Percentiles rank a stretch among this genome's conserved stretches.
Conservation (phyloP, 352 stramenopile species). For the Pythium angustatum region DNA sequence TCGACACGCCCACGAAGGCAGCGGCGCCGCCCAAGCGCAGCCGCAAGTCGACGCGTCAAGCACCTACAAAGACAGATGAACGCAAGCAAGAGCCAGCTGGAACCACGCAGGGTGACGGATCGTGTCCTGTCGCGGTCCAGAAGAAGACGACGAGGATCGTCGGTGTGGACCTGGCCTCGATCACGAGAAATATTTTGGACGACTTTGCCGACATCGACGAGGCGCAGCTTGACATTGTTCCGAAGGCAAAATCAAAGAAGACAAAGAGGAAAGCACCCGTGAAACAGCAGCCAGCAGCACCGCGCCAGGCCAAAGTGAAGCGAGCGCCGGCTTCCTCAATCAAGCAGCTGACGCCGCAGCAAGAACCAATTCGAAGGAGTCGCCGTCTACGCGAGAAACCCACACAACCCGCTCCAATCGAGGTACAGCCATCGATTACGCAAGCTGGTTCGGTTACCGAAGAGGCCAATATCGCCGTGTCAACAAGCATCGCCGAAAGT, state of each 20-base stretch:
- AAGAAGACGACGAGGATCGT: conserved; percentile 16
- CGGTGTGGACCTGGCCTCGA: neutral
- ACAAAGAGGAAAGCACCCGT: neutral
- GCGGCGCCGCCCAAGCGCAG: conserved; percentile 43
- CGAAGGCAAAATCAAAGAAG: neutral
- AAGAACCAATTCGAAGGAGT: conserved; percentile 10
- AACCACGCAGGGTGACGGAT: neutral
- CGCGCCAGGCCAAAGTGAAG: conserved; percentile 1
- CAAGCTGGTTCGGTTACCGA: neutral
- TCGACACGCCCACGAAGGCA: conserved; percentile 50
- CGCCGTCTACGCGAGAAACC: neutral
- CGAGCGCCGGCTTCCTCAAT: neutral
- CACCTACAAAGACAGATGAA: neutral
- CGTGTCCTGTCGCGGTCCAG: neutral
- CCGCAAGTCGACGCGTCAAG: conserved; percentile 22
- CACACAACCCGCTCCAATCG: neutral
- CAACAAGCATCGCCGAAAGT: neutral
- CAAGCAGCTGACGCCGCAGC: neutral
- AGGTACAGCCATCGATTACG: neutral
- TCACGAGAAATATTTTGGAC: conserved; percentile 22
- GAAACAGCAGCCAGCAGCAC: too few species aligned
- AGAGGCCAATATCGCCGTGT: neutral
- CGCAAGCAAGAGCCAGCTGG: neutral
- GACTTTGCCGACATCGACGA: conserved; percentile 8
- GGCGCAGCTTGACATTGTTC: neutral